Evolutionary conservation across 1,139 yeast genomes (phyloP), one percentile per base, ranked within the genome.

Genomic region (Chernovozyma sophiae-reginae): DNA sequence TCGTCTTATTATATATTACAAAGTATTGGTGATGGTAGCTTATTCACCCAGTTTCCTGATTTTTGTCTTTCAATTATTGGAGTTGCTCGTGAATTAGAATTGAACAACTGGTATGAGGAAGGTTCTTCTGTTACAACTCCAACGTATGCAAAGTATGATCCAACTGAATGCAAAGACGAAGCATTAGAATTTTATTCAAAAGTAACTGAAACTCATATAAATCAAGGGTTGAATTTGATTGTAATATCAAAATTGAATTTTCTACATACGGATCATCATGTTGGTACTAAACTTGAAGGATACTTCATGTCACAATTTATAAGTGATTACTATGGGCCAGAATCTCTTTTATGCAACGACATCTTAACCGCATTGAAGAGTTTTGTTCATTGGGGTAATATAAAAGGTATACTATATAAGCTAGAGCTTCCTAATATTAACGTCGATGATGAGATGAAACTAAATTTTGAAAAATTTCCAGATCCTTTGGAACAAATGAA

Each of bases 351-450:
- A 15, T 65, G 72, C 32, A 60, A 60, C 1, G 72, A 68, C 33
- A 72, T 74, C 14, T 62, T 72, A 40, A 60, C 68, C 28, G 77
- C 80, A 0, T 55, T 76, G 31, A 69, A 75, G 43, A 72, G 77
- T 32, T 74, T 75, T 45, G 74, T 72, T 15, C 80, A 76, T 51
- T 76, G 81, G 81, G 77, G 77, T 15, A 70, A 73, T 35, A 74
- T 72, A 35, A 65, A 67, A 42, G 78, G 79, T 4, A 55, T 74
- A 8, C 53, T 76, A 32, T 61, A 65, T 44, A 65, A 62, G 42
- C 49, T 75, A 34, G 68, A 62, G 2, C 60, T 75, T 2, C 74
- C 74, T 11, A 60, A 68, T 35, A 47, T 75, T 28, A 52, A 56
- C 26, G 48, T 70, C 0, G 57, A 60, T 24, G 53, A 53, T 5